These are phyloP conservation scores for Sphagnum contortum DNA, from an alignment of 225 moss, liverwort and hornwort genomes.

Conservation along the genomic window DNA sequence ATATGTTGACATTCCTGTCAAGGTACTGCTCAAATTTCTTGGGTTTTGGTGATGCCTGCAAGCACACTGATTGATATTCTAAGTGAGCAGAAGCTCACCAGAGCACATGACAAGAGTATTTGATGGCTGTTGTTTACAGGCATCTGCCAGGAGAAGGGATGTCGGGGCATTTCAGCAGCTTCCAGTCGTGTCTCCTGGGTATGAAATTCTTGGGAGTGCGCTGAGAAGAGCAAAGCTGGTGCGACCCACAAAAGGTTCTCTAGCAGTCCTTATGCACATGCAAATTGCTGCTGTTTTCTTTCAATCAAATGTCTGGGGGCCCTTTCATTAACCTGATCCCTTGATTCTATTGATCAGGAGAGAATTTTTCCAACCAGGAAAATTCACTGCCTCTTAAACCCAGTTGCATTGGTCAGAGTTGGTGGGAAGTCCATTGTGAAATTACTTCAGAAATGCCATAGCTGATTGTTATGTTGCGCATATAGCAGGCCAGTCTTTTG, in stretches of 20 bases:
- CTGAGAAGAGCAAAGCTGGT: slow-evolving; percentile 87
- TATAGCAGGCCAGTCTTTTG: too few relatives aligned
- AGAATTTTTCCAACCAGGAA: too few relatives aligned
- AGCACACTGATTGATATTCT: not conserved
- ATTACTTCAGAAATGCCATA: too few relatives aligned
- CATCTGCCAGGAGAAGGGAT: slow-evolving; percentile 35
- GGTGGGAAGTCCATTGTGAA: too few relatives aligned
- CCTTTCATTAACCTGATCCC: not conserved
- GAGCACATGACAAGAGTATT: not conserved
- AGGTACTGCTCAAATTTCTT: slow-evolving; percentile 10
- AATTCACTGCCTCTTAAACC: too few relatives aligned
- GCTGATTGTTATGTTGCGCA: too few relatives aligned
- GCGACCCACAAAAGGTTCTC: slow-evolving; percentile 87
- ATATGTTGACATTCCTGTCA: slow-evolving; percentile 14
- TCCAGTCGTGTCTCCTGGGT: slow-evolving; percentile 86
- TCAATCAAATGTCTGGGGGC: not conserved
- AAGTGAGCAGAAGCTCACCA: too few relatives aligned
- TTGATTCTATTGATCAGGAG: too few relatives aligned
- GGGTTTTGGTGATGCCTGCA: not conserved
- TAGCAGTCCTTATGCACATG: not conserved
- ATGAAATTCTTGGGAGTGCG: slow-evolving; percentile 90
- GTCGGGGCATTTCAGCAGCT: slow-evolving; percentile 97
- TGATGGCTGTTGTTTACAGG: slow-evolving; percentile 14
- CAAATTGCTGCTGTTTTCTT: not conserved
- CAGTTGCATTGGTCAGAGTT: too few relatives aligned